These are phyloP conservation scores for Annulohypoxylon maeteangense DNA, from an alignment of 495 filamentous ascomycete species.

Conservation along the genomic window DNA sequence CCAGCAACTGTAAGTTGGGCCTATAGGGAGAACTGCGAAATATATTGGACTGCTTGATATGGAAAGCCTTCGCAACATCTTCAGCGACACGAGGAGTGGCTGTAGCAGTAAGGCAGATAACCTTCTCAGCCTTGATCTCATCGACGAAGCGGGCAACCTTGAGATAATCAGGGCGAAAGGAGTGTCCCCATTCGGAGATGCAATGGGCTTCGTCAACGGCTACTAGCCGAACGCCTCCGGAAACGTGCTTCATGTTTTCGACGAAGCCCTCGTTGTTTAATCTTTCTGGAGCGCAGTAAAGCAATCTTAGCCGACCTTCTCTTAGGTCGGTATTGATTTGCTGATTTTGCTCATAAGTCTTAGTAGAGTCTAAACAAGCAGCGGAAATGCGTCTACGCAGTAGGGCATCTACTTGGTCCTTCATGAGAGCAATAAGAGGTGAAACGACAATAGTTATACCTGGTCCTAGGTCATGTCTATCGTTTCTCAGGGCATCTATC, in stretches of 20 bases:
- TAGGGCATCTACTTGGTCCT: constrained; percentile 67
- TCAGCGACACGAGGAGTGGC: constrained; percentile 64
- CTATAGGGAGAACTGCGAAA: constrained; percentile 68
- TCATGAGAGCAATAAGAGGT: constrained; percentile 68
- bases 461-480: constrained; percentile 30
- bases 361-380: constrained; percentile 64
- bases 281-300: constrained; percentile 69
- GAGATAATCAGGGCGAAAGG: constrained; percentile 68
- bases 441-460: constrained; percentile 66
- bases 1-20: constrained; percentile 63
- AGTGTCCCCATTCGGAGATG: constrained; percentile 70
- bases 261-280: constrained; percentile 69
- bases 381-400: constrained; percentile 58
- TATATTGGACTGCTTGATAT: constrained; percentile 56
- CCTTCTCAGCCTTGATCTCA: constrained; percentile 66
- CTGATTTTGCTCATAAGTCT: constrained; percentile 57
- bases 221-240: constrained; percentile 64
- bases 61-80: constrained; percentile 64
- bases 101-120: constrained; percentile 68
- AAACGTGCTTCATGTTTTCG: constrained; percentile 60
- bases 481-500: constrained; percentile 49
- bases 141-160: constrained; percentile 67
- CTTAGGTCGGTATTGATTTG: constrained; percentile 57
- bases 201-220: constrained; percentile 71
- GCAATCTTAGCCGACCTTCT: constrained; percentile 58